phyloP scores from a whole-genome alignment of 2,329 filamentous ascomycete species.

The Fusarium keratoplasticum region DNA sequence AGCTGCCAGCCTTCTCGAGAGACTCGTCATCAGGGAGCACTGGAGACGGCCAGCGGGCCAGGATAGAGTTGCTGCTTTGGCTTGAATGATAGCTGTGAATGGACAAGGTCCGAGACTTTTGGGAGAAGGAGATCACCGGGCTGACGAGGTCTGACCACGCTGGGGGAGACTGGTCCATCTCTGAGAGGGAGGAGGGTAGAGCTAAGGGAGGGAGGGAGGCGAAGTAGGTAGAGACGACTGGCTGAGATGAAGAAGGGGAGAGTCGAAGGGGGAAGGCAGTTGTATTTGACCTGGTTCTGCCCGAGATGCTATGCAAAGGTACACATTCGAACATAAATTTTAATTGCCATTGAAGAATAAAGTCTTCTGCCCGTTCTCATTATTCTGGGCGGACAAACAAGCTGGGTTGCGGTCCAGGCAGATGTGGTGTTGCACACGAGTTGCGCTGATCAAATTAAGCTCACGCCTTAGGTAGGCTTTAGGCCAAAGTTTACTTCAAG shows the following conservation, averaged over 20 bases:
- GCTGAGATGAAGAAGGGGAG: background rate
- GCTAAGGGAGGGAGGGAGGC: background rate
- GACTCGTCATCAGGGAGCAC: background rate
- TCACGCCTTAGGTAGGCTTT: background rate
- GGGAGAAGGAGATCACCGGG: background rate
- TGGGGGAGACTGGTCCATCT: background rate
- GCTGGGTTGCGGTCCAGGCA: background rate
- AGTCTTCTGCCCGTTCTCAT: background rate
- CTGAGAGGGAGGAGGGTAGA: background rate
- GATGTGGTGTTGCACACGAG: background rate
- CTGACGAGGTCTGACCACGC: no score
- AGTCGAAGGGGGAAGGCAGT: background rate
- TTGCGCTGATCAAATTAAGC: background rate
- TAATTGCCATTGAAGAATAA: background rate
- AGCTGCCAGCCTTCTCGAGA: background rate
- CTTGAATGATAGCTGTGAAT: background rate
- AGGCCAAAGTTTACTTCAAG: background rate
- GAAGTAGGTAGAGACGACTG: background rate
- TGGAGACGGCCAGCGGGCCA: background rate
- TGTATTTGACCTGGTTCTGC: background rate
- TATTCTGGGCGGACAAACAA: background rate
- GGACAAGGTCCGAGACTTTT: background rate
- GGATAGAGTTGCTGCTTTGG: background rate
- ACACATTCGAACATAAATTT: fast-evolving
- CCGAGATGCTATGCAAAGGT: background rate